phyloP scores from a whole-genome alignment of 345 rosid species.

The Sapria himalayana region DNA sequence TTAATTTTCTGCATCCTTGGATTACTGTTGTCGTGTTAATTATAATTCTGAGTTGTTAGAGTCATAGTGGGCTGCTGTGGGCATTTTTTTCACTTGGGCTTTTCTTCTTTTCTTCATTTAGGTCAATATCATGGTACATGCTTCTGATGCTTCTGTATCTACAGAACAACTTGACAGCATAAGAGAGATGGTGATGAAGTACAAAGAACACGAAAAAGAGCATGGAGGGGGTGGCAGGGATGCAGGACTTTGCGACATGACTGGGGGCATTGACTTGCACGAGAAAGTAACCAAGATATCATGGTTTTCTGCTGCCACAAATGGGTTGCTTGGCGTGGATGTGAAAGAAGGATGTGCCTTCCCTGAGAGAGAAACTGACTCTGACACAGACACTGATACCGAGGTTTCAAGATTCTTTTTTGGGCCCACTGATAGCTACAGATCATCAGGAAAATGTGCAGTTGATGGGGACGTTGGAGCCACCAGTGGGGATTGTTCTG shows the following conservation, averaged over 20 bases:
- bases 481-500: conserved; percentile 12
- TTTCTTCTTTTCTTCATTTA: conserved; percentile 21
- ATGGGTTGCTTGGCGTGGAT: conserved; percentile 9
- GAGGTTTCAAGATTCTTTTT: conserved; percentile 18
- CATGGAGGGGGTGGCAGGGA: too few relatives aligned
- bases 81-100: too few relatives aligned
- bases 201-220: conserved; percentile 19
- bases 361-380: conserved; percentile 15
- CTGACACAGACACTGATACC: conserved; percentile 28
- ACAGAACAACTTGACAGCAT: conserved; percentile 58
- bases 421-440: conserved; percentile 12
- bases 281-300: conserved; percentile 18
- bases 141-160: conserved; percentile 53
- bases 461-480: conserved; percentile 11
- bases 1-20: too few relatives aligned
- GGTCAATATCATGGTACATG: conserved; percentile 78
- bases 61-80: too few relatives aligned
- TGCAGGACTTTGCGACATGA: conserved; percentile 11
- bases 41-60: too few relatives aligned
- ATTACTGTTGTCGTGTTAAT: too few relatives aligned
- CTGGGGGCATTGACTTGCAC: conserved; percentile 13
- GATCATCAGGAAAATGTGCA: conserved; percentile 16
- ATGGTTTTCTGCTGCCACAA: conserved; percentile 16
- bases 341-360: conserved; percentile 9
- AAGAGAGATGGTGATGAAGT: conserved; percentile 48